phyloP scores from a whole-genome alignment of 352 stramenopile species.

The Globisporangium canariense region DNA sequence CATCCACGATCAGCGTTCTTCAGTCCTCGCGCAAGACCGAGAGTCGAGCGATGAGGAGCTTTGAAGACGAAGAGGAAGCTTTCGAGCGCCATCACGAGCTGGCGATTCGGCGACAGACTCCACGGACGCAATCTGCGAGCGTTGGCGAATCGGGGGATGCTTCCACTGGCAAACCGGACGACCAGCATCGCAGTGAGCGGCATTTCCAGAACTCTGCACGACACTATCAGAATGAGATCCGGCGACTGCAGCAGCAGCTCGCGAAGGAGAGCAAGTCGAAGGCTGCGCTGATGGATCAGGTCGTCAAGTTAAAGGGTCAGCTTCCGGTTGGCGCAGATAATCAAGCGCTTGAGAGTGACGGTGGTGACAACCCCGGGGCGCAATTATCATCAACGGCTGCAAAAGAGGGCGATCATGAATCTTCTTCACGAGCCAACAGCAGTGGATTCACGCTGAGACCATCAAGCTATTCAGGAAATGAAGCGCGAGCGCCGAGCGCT shows the following conservation, averaged over 20 bases:
- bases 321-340: background rate
- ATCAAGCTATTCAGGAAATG: background rate
- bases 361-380: background rate
- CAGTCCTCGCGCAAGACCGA: background rate
- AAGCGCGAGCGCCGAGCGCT: background rate
- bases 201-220: slow-evolving; percentile 39
- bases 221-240: slow-evolving; percentile 71
- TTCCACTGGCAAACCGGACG: background rate
- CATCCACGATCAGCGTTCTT: background rate
- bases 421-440: background rate
- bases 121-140: background rate
- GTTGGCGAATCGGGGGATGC: background rate
- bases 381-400: background rate
- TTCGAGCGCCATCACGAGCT: slow-evolving; percentile 32
- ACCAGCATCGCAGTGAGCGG: slow-evolving; percentile 9
- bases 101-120: slow-evolving; percentile 17
- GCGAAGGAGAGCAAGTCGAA: slow-evolving; percentile 47
- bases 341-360: background rate
- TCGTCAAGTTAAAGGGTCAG: slow-evolving; percentile 27
- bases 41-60: slow-evolving; percentile 9
- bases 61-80: slow-evolving; percentile 35
- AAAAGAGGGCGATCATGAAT: background rate
- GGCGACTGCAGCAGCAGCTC: slow-evolving; percentile 59
- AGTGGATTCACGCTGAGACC: background rate
- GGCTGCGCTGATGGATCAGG: slow-evolving; percentile 37